Percentiles rank a stretch among this genome's conserved stretches.
phyloP scores from a whole-genome alignment of 352 stramenopile genomes.

The Thraustochytrium sp. region DNA sequence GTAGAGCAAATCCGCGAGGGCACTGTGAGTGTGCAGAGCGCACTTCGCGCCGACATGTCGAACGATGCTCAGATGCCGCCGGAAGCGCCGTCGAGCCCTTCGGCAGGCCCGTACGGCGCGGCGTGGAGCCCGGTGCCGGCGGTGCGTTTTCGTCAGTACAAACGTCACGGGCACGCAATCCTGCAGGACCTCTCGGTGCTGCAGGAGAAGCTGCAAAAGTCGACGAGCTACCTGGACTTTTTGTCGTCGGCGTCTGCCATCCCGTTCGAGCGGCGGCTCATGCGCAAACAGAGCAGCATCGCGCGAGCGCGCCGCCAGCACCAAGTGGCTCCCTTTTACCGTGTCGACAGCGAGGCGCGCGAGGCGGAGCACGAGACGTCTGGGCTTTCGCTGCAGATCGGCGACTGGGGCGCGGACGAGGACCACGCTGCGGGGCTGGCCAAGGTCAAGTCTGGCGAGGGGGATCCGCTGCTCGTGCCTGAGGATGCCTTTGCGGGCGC shows the following conservation, averaged over 20 bases:
- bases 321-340: neutral
- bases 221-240: slow-evolving; percentile 2
- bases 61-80: neutral
- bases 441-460: too few species aligned
- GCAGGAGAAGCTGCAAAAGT: neutral
- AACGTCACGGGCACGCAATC: neutral
- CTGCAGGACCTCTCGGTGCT: neutral
- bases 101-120: neutral
- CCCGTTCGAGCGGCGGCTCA: neutral
- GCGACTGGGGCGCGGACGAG: too few species aligned
- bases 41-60: neutral
- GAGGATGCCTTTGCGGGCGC: too few species aligned
- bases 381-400: neutral
- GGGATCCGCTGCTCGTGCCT: too few species aligned
- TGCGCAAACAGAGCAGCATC: slow-evolving; percentile 11
- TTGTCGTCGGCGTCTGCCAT: slow-evolving; percentile 4
- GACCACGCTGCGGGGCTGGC: too few species aligned
- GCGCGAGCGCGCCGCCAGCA: neutral
- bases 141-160: neutral
- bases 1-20: neutral
- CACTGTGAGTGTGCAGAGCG: neutral
- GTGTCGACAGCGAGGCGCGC: neutral
- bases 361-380: neutral
- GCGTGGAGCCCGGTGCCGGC: neutral
- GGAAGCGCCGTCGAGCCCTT: neutral